Conservation (phyloP, 192 early-diverging fungal species). For the Allomyces macrogynus region DNA sequence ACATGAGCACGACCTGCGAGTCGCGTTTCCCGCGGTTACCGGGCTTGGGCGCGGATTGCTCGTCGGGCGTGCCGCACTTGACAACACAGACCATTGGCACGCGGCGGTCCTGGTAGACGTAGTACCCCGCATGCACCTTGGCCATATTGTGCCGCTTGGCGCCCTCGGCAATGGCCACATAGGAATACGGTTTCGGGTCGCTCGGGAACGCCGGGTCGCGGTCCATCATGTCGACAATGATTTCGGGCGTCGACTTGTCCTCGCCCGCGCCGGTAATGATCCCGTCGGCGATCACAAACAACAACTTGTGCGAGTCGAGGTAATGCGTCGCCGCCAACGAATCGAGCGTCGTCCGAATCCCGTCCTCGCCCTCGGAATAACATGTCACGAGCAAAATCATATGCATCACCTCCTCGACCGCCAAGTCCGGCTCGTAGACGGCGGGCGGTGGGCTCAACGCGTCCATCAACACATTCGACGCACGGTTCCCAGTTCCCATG, state of each 20-base stretch:
- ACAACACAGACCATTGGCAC: constrained; percentile 56
- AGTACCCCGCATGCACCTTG: constrained; percentile 80
- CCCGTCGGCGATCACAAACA: constrained; percentile 64
- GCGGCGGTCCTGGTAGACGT: constrained; percentile 33
- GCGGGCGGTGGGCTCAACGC: neutral
- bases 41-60: constrained; percentile 38
- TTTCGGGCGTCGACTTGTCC: constrained; percentile 44
- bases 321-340: constrained; percentile 54
- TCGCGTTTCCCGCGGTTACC: constrained; percentile 91
- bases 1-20: constrained; percentile 60
- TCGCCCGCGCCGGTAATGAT: constrained; percentile 57
- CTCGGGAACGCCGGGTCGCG: constrained; percentile 38
- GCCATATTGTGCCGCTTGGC: constrained; percentile 81
- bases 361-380: constrained; percentile 56
- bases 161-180: constrained; percentile 81
- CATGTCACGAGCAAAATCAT: constrained; percentile 58
- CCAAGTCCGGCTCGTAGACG: neutral
- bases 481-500: neutral
- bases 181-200: constrained; percentile 48
- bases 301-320: constrained; percentile 49
- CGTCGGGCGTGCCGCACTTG: constrained; percentile 50
- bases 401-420: constrained; percentile 16
- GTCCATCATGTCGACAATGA: constrained; percentile 58
- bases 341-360: constrained; percentile 51
- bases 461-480: neutral